phyloP scores from a whole-genome alignment of 805 yeast genomes.

The Starmerella asiatica region DNA sequence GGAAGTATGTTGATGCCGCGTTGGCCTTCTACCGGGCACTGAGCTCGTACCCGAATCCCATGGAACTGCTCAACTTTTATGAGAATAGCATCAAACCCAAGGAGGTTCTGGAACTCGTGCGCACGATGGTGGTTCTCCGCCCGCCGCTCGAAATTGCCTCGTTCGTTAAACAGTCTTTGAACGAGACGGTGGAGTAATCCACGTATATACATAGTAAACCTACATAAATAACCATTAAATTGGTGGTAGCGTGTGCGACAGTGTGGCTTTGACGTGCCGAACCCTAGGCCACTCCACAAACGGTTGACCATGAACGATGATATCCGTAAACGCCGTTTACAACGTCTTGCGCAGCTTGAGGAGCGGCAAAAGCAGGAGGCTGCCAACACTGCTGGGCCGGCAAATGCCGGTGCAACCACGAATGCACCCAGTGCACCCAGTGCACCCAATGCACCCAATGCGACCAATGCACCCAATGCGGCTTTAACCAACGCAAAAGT shows the following conservation, averaged over 20 bases:
- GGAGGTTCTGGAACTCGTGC: constrained; percentile 60
- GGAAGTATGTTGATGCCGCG: constrained; percentile 57
- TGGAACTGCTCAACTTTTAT: constrained; percentile 76
- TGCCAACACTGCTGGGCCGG: neutral
- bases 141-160: constrained; percentile 69
- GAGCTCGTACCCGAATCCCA: constrained; percentile 86
- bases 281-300: too few species aligned
- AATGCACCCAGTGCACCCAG: neutral
- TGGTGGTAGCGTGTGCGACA: too few species aligned
- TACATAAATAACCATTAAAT: neutral
- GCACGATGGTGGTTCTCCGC: constrained; percentile 76
- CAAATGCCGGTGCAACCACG: neutral
- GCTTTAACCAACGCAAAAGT: neutral
- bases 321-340: constrained; percentile 15
- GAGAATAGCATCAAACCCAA: constrained; percentile 77
- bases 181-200: constrained; percentile 18
- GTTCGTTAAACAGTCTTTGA: constrained; percentile 40
- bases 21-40: constrained; percentile 85
- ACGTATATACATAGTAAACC: neutral
- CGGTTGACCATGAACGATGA: too few species aligned
- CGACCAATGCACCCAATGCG: neutral
- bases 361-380: neutral
- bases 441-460: neutral
- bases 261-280: too few species aligned
- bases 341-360: constrained; percentile 5